These are phyloP conservation scores for Dianthus caryophyllus DNA, from an alignment of 148 eudicot genomes.

Conservation along the genomic window DNA sequence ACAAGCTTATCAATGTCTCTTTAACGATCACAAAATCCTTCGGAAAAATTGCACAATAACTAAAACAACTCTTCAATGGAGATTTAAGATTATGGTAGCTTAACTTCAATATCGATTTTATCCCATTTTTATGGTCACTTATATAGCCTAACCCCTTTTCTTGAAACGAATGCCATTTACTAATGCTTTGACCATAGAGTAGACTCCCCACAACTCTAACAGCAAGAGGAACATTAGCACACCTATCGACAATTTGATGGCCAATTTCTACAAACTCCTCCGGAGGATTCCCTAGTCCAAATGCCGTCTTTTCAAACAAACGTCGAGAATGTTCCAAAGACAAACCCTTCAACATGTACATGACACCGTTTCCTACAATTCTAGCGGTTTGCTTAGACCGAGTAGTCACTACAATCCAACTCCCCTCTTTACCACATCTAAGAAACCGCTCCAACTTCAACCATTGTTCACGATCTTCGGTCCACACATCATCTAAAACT, in stretches of 20 bases:
- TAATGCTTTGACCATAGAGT: neutral
- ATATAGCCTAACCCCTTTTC: neutral
- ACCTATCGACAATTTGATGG: neutral
- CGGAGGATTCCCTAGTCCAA: neutral
- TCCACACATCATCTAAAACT: slow-evolving; percentile 10
- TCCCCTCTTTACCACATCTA: neutral
- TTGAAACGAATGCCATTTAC: neutral
- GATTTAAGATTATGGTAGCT: neutral
- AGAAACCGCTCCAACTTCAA: neutral
- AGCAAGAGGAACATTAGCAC: slow-evolving; percentile 3
- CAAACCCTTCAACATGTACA: neutral
- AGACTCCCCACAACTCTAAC: slow-evolving; percentile 1
- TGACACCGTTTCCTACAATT: neutral
- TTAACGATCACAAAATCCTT: neutral
- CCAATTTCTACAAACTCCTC: neutral
- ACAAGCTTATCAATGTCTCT: neutral
- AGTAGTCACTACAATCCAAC: slow-evolving; percentile 3
- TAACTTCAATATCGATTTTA: neutral
- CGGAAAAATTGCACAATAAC: neutral
- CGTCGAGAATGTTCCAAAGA: neutral
- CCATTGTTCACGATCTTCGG: neutral
- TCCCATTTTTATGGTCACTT: neutral
- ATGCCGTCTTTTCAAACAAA: neutral
- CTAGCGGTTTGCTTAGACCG: neutral
- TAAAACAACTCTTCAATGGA: slow-evolving; percentile 3